Conservation (phyloP, 2,329 filamentous ascomycete species). For the Diaporthe sp. region DNA sequence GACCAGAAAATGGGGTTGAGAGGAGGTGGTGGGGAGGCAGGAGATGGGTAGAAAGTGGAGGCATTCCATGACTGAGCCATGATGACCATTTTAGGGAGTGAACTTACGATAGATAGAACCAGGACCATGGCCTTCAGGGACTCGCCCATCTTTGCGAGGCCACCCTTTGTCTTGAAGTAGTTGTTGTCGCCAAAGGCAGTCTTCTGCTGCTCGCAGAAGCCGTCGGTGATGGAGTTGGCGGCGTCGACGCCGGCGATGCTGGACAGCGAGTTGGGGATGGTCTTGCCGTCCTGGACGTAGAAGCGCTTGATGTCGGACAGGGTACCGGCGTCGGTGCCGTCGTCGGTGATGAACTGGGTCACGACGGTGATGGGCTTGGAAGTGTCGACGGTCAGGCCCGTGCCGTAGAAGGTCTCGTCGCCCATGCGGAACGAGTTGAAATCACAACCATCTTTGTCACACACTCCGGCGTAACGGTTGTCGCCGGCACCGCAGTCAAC, state of each 20-base stretch:
- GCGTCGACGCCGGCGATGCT: conserved; percentile 48
- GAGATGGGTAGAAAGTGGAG: neutral
- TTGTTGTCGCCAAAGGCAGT: conserved; percentile 64
- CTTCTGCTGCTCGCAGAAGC: conserved; percentile 70
- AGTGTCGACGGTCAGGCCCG: conserved; percentile 66
- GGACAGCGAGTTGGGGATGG: conserved; percentile 64
- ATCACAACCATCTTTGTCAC: conserved; percentile 76
- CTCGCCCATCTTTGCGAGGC: conserved; percentile 66
- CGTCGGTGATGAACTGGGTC: conserved; percentile 65
- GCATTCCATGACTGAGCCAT: neutral
- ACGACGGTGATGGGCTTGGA: conserved; percentile 68
- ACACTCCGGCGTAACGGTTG: conserved; percentile 68
- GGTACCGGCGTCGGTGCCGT: conserved; percentile 59
- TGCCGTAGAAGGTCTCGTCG: conserved; percentile 68
- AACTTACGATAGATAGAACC: conserved; percentile 46
- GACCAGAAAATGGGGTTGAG: neutral
- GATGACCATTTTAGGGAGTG: too few species aligned
- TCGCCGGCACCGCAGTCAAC: conserved; percentile 64
- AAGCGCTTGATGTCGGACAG: conserved; percentile 68
- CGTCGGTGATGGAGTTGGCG: conserved; percentile 60
- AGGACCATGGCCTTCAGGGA: conserved; percentile 51
- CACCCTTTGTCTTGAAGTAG: conserved; percentile 64
- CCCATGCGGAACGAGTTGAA: conserved; percentile 74
- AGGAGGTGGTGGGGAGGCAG: neutral
- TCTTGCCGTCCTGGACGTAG: conserved; percentile 69